Base-by-base conservation (phyloP, 2,329 filamentous ascomycete genomes). In the Trichoderma sp. region DNA sequence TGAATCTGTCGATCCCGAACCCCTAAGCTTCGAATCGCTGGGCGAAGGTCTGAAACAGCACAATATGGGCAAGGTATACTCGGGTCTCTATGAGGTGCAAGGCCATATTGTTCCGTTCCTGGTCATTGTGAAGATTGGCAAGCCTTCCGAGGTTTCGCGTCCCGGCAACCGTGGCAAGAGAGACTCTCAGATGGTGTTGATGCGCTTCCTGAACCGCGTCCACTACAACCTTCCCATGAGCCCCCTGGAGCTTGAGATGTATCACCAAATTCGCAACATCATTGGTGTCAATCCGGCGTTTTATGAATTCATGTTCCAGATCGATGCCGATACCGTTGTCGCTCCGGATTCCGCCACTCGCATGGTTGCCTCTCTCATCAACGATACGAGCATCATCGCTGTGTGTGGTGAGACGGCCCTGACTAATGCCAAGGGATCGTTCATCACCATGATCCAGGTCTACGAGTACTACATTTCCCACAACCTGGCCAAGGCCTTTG, bases 391-490 rank as follows among this genome's bases (percentile, higher is more conserved):
- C 68, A 85, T 98, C n/a, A 95, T 97, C 76, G 96, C 91, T 67
- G 89, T 96, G 59, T 99, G 96, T 77, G 96, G 96, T 81, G 96
- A 99, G 81, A 99, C 96, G 0, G 91, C 91, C 18, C 85, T 99
- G 59, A 94, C 91, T 71, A 99, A 99, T 77, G 92, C 94, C 70
- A 97, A 97, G 80, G 87, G 91, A 7, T 97, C 95, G 1, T 93
- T 96, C 77, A 89, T 97, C 73, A 99, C 96, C 63, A 98, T 98
- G 95, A 99, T 99, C 79, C 96, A 99, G 81, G 95, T 99, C 39
- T 99, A 98, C 85, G 95, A 99, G 81, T 99, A 99, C 86, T 99
- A 94, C 84, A 99, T 99, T 76, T 98, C 95, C 63, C 95, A 99
- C 85, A 97, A 98, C 79, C 82, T 99, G 74, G 90, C 92, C 74